Evolutionary conservation across 2,329 filamentous ascomycete species (phyloP).

Genomic region (Penicillium sp.): DNA sequence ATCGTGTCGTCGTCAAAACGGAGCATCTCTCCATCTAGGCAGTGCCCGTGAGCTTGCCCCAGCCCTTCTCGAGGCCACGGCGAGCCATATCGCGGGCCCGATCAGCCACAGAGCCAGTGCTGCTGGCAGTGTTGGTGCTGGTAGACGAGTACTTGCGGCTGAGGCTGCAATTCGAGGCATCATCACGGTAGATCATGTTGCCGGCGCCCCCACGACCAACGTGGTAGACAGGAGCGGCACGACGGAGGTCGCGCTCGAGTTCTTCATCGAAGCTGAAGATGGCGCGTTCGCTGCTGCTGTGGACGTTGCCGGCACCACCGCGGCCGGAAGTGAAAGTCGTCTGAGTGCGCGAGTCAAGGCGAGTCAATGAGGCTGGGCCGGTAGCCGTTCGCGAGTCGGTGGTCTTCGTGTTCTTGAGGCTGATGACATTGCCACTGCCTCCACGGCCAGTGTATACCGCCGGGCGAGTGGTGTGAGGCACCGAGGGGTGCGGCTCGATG

Average conservation of each 20-base stretch:
- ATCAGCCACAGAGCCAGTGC: conserved; percentile 40
- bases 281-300: conserved; percentile 56
- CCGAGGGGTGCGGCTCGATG: conserved; percentile 64
- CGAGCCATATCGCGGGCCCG: conserved; percentile 42
- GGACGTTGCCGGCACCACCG: conserved; percentile 61
- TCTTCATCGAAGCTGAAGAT: conserved; percentile 72
- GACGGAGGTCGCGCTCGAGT: conserved; percentile 60
- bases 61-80: conserved; percentile 44
- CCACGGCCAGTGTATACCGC: conserved; percentile 59
- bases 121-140: conserved; percentile 43
- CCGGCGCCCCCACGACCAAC: conserved; percentile 65
- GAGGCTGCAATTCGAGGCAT: conserved; percentile 32
- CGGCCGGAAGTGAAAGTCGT: conserved; percentile 52
- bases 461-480: conserved; percentile 52
- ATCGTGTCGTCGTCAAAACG: conserved; percentile 29
- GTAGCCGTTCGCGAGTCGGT: conserved; percentile 50
- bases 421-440: conserved; percentile 62
- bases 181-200: conserved; percentile 50
- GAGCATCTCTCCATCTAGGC: conserved; percentile 28
- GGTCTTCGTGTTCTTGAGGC: conserved; percentile 56
- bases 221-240: conserved; percentile 65
- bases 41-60: conserved; percentile 45
- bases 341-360: conserved; percentile 51
- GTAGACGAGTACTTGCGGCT: conserved; percentile 42
- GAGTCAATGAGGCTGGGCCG: conserved; percentile 55